phyloP scores from a whole-genome alignment of 1,139 yeast genomes.

The Geotrichum reessii region DNA sequence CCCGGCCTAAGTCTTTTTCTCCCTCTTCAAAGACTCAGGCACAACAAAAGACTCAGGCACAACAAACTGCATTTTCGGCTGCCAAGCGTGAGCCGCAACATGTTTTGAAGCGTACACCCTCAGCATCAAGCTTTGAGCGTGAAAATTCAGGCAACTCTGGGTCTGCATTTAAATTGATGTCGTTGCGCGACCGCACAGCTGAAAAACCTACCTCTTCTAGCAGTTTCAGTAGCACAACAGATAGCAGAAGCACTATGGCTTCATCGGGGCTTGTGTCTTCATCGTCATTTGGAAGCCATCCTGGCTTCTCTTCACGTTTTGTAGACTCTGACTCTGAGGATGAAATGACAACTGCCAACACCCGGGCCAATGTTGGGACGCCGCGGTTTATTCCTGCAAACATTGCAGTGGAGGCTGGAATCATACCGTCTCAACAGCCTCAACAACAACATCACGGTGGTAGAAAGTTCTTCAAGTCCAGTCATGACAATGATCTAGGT shows the following conservation, averaged over 20 bases:
- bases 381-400: not conserved
- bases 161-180: conserved; percentile 23
- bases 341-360: conserved; percentile 21
- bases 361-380: conserved; percentile 1
- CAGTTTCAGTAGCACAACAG: conserved; percentile 7
- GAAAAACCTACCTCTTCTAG: conserved; percentile 1
- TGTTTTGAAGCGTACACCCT: conserved; percentile 19
- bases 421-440: not conserved
- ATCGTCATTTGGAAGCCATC: not conserved
- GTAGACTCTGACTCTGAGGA: conserved; percentile 33
- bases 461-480: not conserved
- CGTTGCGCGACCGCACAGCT: conserved; percentile 20
- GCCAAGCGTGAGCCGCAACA: not conserved
- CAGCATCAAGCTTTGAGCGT: conserved; percentile 22
- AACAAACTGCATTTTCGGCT: not conserved
- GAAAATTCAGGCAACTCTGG: conserved; percentile 3
- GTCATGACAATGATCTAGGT: not conserved
- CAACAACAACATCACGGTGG: not conserved
- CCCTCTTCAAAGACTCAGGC: no score
- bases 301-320: conserved; percentile 28
- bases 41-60: not conserved
- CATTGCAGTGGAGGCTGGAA: not conserved
- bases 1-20: not conserved
- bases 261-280: conserved; percentile 20
- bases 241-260: conserved; percentile 9